Evolutionary conservation across 257 asterid species (phyloP), one percentile per base, ranked within the genome.

Genomic region (Oldenlandia corymbosa): DNA sequence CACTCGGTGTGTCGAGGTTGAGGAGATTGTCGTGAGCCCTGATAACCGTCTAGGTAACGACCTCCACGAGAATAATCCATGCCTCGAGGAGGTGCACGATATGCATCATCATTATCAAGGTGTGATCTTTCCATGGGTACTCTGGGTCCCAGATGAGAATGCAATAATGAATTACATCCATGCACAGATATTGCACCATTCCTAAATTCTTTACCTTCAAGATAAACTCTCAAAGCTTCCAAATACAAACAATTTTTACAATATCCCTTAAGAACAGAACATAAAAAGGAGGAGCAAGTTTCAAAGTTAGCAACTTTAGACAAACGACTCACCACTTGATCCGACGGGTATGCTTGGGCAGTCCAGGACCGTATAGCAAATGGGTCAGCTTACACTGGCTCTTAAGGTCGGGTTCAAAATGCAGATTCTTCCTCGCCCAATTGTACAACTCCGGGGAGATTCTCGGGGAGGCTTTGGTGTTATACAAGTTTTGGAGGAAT

Each of bases 391-490:
- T 82, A 69, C 85, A 85, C 68, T 61, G 83, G 68, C 71, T 62
- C 37, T 58, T 55, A 52, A 81, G 74, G 66, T 86, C 98, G 20
- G 95, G 95, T 58, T 74, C 66, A 70, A 91, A 86, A 12, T 63
- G 81, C n/a, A 80, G 82, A 36, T 69, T 75, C 48, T 71, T 75
- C 69, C 72, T 72, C n/a, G 88, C 88, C 85, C 88, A 86, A 17
- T 77, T 72, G 80, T 78, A 88, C 86, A 91, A 91, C 47, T 50
- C 48, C 51, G 81, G 73, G 54, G 90, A 86, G 73, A 81, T 71
- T 58, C 71, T 64, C 18, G 95, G 92, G 46, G 74, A 78, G 42
- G 69, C 39, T 63, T 72, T 84, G 72, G 82, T 84, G 66, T 58
- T 74, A 62, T 64, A 67, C 50, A 91, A 73, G 77, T 88, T 77